Conservation (phyloP, 768 basidiomycete genomes). For the Porpolomopsis calyptriformis region DNA sequence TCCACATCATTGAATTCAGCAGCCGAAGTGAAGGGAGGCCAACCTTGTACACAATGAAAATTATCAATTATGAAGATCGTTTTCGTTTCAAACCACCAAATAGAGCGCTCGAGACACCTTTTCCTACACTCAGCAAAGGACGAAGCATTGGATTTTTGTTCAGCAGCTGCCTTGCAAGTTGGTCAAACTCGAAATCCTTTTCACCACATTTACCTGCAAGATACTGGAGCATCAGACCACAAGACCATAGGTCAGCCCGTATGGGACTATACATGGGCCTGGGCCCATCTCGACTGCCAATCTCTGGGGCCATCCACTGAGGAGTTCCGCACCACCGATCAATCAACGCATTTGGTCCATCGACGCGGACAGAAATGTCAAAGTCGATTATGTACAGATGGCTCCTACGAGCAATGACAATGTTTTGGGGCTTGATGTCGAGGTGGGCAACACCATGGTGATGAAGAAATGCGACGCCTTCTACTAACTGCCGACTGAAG, state of each 20-base stretch:
- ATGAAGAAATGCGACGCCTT: constrained; percentile 45
- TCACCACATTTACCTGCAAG: constrained; percentile 1
- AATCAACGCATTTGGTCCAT: constrained; percentile 5
- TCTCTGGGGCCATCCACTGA: constrained; percentile 7
- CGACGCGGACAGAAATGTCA: constrained; percentile 5
- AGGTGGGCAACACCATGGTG: constrained; percentile 71
- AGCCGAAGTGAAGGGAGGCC: too few species aligned
- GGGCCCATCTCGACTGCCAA: neutral
- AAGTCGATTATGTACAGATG: constrained; percentile 51
- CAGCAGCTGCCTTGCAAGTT: constrained; percentile 3
- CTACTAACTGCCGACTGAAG: constrained; percentile 1
- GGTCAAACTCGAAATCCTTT: neutral
- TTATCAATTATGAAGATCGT: too few species aligned
- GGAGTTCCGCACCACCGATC: constrained; percentile 4
- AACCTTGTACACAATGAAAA: too few species aligned
- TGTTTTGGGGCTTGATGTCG: constrained; percentile 77
- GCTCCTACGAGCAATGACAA: constrained; percentile 60
- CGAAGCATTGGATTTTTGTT: constrained; percentile 3
- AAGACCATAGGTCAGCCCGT: constrained; percentile 9
- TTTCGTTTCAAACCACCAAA: neutral
- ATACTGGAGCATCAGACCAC: constrained; percentile 6
- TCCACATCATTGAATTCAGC: too few species aligned
- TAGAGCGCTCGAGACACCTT: neutral
- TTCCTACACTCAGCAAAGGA: neutral
- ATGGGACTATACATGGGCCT: constrained; percentile 6